Conservation (phyloP, 768 basidiomycete genomes). For the Tricholoma matsutake region DNA sequence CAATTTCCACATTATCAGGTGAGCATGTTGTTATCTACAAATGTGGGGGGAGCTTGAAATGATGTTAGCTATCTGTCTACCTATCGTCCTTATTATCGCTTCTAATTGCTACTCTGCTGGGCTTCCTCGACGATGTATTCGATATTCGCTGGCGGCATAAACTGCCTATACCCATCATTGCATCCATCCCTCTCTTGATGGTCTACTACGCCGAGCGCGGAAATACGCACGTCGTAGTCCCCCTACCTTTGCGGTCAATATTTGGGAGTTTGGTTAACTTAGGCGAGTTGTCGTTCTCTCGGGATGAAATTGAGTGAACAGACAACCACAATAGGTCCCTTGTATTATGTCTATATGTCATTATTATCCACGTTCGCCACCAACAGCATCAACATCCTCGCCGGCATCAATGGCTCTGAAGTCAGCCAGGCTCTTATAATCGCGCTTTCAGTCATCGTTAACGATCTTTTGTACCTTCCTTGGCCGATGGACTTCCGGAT, state of each 20-base stretch:
- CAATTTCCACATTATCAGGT: constrained; percentile 83
- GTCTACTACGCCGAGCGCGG: constrained; percentile 96
- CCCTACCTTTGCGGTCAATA: constrained; percentile 70
- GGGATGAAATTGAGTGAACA: constrained; percentile 3
- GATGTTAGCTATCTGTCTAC: constrained; percentile 77
- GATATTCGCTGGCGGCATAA: constrained; percentile 99
- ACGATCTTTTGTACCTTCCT: constrained; percentile 93
- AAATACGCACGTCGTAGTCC: constrained; percentile 91
- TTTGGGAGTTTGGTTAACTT: constrained; percentile 83
- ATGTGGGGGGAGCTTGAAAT: neutral
- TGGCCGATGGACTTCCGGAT: constrained; percentile 75
- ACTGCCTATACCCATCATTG: constrained; percentile 93
- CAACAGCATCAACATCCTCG: constrained; percentile 98
- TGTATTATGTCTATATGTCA: constrained; percentile 97
- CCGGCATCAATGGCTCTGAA: constrained; percentile 96
- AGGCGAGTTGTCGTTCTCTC: constrained; percentile 46
- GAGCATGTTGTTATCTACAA: constrained; percentile 17
- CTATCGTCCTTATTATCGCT: constrained; percentile 91
- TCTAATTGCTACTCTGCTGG: constrained; percentile 88
- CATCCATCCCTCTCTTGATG: constrained; percentile 90
- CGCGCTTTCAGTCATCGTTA: constrained; percentile 83
- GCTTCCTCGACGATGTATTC: constrained; percentile 96
- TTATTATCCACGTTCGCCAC: constrained; percentile 94
- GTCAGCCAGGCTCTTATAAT: constrained; percentile 92
- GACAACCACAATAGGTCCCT: constrained; percentile 60